phyloP scores from a whole-genome alignment of 768 basidiomycete species.

The Aureoboletus auriporus region DNA sequence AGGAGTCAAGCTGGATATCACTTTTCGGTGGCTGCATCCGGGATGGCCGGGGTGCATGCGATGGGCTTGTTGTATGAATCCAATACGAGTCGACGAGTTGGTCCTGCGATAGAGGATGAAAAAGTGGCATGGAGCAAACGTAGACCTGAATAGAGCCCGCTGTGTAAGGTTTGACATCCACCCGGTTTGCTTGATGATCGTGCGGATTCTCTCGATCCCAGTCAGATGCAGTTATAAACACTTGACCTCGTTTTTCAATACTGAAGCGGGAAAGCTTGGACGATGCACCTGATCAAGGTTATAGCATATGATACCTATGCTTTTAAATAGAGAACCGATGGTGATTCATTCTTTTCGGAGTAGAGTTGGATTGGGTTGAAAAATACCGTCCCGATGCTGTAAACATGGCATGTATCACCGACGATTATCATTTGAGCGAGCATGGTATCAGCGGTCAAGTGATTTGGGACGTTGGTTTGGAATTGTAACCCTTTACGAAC shows the following conservation, averaged over 20 bases:
- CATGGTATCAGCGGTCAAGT: conserved; percentile 19
- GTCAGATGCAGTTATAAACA: conserved; percentile 19
- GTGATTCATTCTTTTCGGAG: conserved; percentile 12
- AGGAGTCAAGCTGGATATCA: conserved; percentile 9
- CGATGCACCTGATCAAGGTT: conserved; percentile 5
- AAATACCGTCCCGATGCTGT: conserved; percentile 25
- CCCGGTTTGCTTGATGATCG: conserved; percentile 36
- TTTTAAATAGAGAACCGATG: conserved; percentile 12
- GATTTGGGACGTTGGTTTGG: conserved; percentile 11
- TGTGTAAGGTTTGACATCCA: conserved; percentile 33
- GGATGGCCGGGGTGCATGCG: conserved; percentile 25
- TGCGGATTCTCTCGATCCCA: conserved; percentile 16
- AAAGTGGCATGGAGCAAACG: conserved; percentile 42
- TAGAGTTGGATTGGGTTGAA: conserved; percentile 14
- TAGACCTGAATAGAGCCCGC: conserved; percentile 35
- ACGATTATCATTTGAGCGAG: conserved; percentile 18
- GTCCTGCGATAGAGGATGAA: conserved; percentile 38
- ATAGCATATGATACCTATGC: conserved; percentile 7
- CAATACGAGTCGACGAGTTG: conserved; percentile 42
- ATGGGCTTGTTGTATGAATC: conserved; percentile 6
- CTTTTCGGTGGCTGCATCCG: conserved; percentile 7
- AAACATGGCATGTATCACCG: neutral
- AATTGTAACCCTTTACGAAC: conserved; percentile 10
- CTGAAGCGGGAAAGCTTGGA: conserved; percentile 26
- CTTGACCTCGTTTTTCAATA: conserved; percentile 38